Evolutionary conservation across 1,284 basidiomycete species (phyloP), one percentile per base, ranked within the genome.

Genomic region (Blastosporella zonata): DNA sequence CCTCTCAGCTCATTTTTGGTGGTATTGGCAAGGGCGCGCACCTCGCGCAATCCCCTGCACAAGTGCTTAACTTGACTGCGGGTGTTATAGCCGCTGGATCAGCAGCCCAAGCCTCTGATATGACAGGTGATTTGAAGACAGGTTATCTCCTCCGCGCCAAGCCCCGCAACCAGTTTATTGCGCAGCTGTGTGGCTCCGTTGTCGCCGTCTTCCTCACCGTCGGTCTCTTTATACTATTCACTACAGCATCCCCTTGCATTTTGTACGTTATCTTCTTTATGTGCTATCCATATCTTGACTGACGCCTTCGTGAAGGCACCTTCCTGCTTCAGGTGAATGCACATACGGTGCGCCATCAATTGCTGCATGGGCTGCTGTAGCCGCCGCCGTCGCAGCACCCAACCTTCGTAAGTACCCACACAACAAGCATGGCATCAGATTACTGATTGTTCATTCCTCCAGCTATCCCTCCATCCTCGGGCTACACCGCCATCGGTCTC

Each of bases 71-170:
- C 64, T 64, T 84, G 58, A 66, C 77, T 17, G 79, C 78, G 40
- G 83, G 82, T 64, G 73, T 77, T 41, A 67, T 84, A 56, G 74
- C 82, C 18, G 79, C 73, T 37, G 81, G 78, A 31, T 74, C 80
- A 40, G 79, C 82, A 18, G 76, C 73, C 20, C 81, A 84, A 62
- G 71, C 81, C 18, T 67, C 76, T 43, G 85, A 88, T 63, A 87
- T 87, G 84, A 81, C 82, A 52, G 79, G 83, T 50, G 86, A 88
- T 59, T 66, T 87, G 57, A 86, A 87, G 70, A 84, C 86, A 6
- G 82, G 81, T 49, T 84, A 85, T 64, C 73, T 87, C 48, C 73
- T 87, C 10, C 72, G 83, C 38, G 81, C 84, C 22, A 82, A 80
- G 57, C 85, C 85, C 17, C 71, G 68, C 52, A 79, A 78, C 61